A percentile compares a stretch with the other conserved stretches of the same genome.
Conservation (phyloP, 768 basidiomycete genomes). For the Gymnopilus junonius region DNA sequence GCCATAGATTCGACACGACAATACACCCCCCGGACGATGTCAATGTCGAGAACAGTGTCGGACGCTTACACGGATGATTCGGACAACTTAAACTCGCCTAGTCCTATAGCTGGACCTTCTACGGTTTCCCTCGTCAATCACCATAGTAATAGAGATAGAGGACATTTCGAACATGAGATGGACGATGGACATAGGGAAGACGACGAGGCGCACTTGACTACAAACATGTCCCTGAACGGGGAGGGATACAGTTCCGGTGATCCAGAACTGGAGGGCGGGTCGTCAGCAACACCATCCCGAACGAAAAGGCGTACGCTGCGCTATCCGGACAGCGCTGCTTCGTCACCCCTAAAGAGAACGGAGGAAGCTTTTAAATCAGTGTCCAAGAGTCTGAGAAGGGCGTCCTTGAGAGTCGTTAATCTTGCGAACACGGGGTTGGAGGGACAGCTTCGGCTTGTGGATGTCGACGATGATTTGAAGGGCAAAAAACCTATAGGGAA, state of each 20-base stretch:
- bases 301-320: slow-evolving; percentile 48
- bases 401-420: slow-evolving; percentile 84
- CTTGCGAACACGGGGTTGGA: slow-evolving; percentile 65
- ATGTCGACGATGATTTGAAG: slow-evolving; percentile 43
- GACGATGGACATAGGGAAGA: slow-evolving; percentile 55
- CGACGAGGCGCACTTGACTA: slow-evolving; percentile 61
- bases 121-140: slow-evolving; percentile 53
- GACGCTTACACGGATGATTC: slow-evolving; percentile 23
- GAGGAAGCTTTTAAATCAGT: slow-evolving; percentile 62
- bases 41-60: slow-evolving; percentile 20
- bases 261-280: slow-evolving; percentile 51
- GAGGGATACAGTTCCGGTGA: slow-evolving; percentile 42
- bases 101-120: slow-evolving; percentile 52
- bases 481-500: slow-evolving; percentile 25
- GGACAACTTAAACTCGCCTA: slow-evolving; percentile 35
- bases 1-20: slow-evolving; percentile 34
- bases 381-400: slow-evolving; percentile 59
- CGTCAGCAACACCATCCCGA: slow-evolving; percentile 32
- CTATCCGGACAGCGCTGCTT: slow-evolving; percentile 46
- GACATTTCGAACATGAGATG: slow-evolving; percentile 32
- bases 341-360: slow-evolving; percentile 66
- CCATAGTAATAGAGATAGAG: slow-evolving; percentile 23
- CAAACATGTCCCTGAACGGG: slow-evolving; percentile 45
- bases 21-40: slow-evolving; percentile 28
- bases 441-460: slow-evolving; percentile 58